Conservation (phyloP, 192 early-diverging fungal species). For the Backusella circina region DNA sequence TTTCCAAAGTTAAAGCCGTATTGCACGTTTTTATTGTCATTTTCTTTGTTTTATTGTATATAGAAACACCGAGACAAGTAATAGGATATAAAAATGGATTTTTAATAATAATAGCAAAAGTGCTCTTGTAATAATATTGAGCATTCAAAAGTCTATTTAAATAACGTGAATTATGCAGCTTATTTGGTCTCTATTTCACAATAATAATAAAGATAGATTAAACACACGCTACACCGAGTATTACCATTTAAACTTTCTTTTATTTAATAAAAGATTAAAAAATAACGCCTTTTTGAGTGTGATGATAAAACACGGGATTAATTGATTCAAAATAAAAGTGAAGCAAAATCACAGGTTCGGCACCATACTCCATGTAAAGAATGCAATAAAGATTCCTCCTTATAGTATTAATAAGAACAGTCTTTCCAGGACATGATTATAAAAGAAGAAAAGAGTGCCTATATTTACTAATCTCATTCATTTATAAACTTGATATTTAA, state of each 20-base stretch:
- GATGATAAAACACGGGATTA: background rate
- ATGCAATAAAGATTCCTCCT: no score
- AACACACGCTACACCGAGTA: background rate
- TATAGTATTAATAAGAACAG: no score
- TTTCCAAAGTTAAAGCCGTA: background rate
- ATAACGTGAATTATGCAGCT: background rate
- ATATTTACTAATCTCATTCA: no score
- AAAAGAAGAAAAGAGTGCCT: no score
- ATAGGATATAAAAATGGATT: no score
- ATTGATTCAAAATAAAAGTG: background rate
- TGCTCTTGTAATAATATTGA: background rate
- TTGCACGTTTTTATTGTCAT: background rate
- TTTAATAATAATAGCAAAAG: background rate
- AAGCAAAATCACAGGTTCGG: background rate
- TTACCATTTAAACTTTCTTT: background rate
- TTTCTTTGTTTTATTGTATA: background rate
- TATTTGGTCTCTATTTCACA: background rate
- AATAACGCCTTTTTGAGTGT: no score
- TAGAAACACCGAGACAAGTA: background rate
- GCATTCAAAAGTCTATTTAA: background rate
- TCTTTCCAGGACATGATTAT: no score
- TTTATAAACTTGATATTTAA: no score
- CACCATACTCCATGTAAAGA: background rate
- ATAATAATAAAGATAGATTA: background rate
- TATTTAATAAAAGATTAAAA: no score